These are phyloP conservation scores for Umbelopsis isabellina DNA, from an alignment of 192 early-diverging fungal species.

Conservation along the genomic window DNA sequence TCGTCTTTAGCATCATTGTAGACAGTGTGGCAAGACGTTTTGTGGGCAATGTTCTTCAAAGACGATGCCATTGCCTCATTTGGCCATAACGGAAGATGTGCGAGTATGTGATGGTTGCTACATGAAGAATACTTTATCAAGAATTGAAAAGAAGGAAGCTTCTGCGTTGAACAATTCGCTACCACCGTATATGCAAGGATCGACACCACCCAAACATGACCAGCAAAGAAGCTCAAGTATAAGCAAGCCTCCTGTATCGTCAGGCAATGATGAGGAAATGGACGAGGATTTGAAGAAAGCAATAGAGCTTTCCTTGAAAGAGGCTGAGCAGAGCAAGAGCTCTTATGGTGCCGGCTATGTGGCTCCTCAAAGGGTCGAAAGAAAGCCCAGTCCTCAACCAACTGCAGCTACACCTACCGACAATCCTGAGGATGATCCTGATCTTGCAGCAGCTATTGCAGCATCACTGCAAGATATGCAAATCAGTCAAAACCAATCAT, in stretches of 20 bases:
- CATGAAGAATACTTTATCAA: constrained; percentile 57
- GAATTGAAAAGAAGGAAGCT: constrained; percentile 27
- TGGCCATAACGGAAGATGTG: constrained; percentile 88
- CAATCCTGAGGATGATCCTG: constrained; percentile 67
- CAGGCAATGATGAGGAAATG: constrained; percentile 53
- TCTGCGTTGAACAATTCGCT: not conserved
- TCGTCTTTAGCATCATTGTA: constrained; percentile 84
- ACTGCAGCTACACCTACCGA: not conserved
- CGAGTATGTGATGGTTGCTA: constrained; percentile 96
- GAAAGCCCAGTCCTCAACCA: not conserved
- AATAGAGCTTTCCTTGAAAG: constrained; percentile 89
- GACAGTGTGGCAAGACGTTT: constrained; percentile 94
- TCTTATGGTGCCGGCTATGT: constrained; percentile 43
- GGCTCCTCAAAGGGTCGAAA: constrained; percentile 29
- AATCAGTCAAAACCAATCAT: constrained; percentile 25
- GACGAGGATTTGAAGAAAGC: constrained; percentile 93
- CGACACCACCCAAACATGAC: constrained; percentile 17
- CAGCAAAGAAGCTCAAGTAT: constrained; percentile 7
- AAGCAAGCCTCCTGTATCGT: constrained; percentile 16
- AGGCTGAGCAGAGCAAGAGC: constrained; percentile 57
- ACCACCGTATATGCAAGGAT: not conserved
- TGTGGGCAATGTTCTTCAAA: constrained; percentile 95
- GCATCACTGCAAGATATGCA: constrained; percentile 72
- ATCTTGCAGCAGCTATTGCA: constrained; percentile 76
- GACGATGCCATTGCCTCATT: constrained; percentile 76